Conservation (phyloP, 2,329 filamentous ascomycete genomes). For the Pseudogymnoascus sp. region DNA sequence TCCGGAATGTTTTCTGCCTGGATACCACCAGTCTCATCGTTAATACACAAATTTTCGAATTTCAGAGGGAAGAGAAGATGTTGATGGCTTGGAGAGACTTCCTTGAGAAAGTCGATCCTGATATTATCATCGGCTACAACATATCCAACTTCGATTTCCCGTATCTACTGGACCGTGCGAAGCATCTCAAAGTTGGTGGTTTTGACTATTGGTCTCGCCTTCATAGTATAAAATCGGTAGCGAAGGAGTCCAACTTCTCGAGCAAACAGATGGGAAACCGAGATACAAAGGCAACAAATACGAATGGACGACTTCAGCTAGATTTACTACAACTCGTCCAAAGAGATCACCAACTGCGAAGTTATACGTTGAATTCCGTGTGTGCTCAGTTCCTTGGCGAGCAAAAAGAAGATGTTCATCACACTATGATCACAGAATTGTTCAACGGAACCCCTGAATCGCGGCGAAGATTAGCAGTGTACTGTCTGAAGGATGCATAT, state of each 20-base stretch:
- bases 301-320: slow-evolving; percentile 83
- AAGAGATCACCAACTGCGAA: slow-evolving; percentile 87
- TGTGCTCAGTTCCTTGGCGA: slow-evolving; percentile 91
- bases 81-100: slow-evolving; percentile 89
- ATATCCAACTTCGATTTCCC: slow-evolving; percentile 98
- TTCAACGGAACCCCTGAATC: slow-evolving; percentile 96
- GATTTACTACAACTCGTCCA: slow-evolving; percentile 94
- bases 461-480: slow-evolving; percentile 79
- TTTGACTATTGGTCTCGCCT: slow-evolving; percentile 88
- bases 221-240: slow-evolving; percentile 58
- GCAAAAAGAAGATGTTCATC: slow-evolving; percentile 97
- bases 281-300: slow-evolving; percentile 90
- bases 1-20: slow-evolving; percentile 92
- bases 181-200: slow-evolving; percentile 65
- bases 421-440: slow-evolving; percentile 98
- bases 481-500: slow-evolving; percentile 96
- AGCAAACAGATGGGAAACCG: slow-evolving; percentile 98
- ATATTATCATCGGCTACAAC: slow-evolving; percentile 98
- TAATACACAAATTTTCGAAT: slow-evolving; percentile 86
- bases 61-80: slow-evolving; percentile 76
- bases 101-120: slow-evolving; percentile 80
- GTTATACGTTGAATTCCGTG: slow-evolving; percentile 95
- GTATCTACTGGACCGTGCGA: slow-evolving; percentile 83
- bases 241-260: slow-evolving; percentile 78
- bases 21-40: slow-evolving; percentile 90